Evolutionary conservation across 495 filamentous ascomycete genomes (phyloP).

Genomic region (Hyphodiscus hymeniophilus): DNA sequence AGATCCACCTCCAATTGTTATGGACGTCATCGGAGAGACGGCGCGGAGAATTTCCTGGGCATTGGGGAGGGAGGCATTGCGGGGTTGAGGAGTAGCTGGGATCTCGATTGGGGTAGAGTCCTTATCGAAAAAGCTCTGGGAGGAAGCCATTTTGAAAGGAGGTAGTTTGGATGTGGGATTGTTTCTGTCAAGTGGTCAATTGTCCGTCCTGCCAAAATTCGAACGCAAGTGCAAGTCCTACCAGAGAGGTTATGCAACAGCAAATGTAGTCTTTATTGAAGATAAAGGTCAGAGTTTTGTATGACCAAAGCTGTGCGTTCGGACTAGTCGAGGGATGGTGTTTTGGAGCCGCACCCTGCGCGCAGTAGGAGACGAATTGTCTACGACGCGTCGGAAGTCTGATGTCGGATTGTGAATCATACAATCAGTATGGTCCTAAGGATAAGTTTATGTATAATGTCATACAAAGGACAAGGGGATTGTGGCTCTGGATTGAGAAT

Average conservation of each 20-base stretch:
- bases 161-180: background rate
- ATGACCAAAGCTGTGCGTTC: too few species aligned
- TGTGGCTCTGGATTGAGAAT: too few species aligned
- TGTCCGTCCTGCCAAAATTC: background rate
- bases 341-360: too few species aligned
- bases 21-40: conserved; percentile 13
- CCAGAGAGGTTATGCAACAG: background rate
- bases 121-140: conserved; percentile 14
- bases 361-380: too few species aligned
- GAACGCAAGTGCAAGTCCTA: too few species aligned
- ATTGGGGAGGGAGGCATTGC: conserved; percentile 6
- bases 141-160: conserved; percentile 12
- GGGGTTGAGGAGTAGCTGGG: conserved; percentile 19
- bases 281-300: too few species aligned
- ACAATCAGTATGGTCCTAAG: too few species aligned
- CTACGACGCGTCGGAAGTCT: too few species aligned
- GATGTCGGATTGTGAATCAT: too few species aligned
- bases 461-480: too few species aligned
- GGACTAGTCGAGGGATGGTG: too few species aligned
- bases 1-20: conserved; percentile 5
- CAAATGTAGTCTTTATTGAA: background rate
- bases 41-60: conserved; percentile 3
- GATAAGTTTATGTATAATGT: too few species aligned
- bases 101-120: conserved; percentile 9
- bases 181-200: conserved; percentile 3